These are phyloP conservation scores for Lentinula lateritia DNA, from an alignment of 768 basidiomycete genomes.

Conservation along the genomic window DNA sequence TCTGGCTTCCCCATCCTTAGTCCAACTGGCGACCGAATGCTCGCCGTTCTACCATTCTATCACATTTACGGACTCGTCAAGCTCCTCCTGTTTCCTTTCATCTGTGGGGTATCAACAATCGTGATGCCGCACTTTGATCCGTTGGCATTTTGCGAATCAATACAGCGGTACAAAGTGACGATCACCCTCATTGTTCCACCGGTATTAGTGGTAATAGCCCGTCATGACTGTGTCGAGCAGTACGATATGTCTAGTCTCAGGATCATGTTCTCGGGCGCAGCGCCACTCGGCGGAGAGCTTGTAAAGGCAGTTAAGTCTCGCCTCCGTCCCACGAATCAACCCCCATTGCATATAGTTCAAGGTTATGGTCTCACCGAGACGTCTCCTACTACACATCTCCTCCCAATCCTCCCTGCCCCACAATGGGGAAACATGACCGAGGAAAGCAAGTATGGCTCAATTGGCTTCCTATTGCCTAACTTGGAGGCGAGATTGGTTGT, in stretches of 20 bases:
- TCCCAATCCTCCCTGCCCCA: constrained; percentile 24
- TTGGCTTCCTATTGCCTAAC: constrained; percentile 69
- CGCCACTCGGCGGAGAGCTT: constrained; percentile 67
- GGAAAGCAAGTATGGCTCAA: constrained; percentile 11
- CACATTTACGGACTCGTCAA: constrained; percentile 51
- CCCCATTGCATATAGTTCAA: constrained; percentile 2
- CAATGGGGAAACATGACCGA: not conserved
- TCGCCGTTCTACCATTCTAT: constrained; percentile 61
- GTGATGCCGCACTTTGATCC: constrained; percentile 73
- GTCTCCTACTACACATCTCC: constrained; percentile 61
- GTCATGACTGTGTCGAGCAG: constrained; percentile 65
- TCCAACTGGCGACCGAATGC: constrained; percentile 40
- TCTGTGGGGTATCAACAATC: constrained; percentile 42
- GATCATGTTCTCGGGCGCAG: constrained; percentile 68
- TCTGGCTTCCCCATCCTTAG: constrained; percentile 36
- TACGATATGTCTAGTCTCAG: constrained; percentile 61
- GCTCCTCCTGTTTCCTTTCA: constrained; percentile 55
- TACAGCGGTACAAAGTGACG: constrained; percentile 63
- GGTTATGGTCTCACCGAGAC: constrained; percentile 84
- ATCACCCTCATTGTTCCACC: constrained; percentile 68
- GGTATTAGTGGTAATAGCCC: constrained; percentile 69
- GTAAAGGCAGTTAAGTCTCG: constrained; percentile 35
- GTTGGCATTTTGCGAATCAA: constrained; percentile 52
- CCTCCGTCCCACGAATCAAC: constrained; percentile 10
- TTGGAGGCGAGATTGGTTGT: constrained; percentile 70